phyloP scores from a whole-genome alignment of 441 rosid genomes.

The Adansonia rubrostipa region DNA sequence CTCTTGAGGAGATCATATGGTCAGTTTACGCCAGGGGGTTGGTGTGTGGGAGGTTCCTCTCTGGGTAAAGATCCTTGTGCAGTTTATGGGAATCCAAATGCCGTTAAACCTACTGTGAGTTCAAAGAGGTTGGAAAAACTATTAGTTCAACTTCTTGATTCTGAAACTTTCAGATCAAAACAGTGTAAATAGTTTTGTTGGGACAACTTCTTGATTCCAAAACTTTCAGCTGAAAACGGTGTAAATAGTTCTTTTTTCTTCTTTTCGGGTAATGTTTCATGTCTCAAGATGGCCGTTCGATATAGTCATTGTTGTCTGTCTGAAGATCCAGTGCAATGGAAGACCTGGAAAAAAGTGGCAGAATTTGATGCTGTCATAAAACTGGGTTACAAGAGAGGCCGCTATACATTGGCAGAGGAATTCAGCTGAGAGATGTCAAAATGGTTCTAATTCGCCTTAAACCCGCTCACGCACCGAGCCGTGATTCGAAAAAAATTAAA shows the following conservation, averaged over 20 bases:
- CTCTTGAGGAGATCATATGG: conserved; percentile 51
- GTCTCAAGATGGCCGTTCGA: background rate
- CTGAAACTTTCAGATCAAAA: conserved; percentile 64
- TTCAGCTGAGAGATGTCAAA: too few relatives aligned
- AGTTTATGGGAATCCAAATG: conserved; percentile 47
- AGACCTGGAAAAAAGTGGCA: background rate
- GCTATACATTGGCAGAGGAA: too few relatives aligned
- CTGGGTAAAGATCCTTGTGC: conserved; percentile 53
- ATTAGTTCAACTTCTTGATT: conserved; percentile 61
- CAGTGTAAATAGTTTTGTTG: conserved; percentile 68
- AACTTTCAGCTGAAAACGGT: conserved; percentile 69
- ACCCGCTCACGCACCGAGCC: too few relatives aligned
- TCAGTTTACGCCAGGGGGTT: conserved; percentile 57
- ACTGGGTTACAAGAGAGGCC: too few relatives aligned
- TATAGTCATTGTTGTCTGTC: background rate
- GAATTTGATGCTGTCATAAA: too few relatives aligned
- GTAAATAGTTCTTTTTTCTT: conserved; percentile 49
- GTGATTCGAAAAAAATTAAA: too few relatives aligned
- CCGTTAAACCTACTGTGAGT: conserved; percentile 61
- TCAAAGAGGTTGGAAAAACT: conserved; percentile 76
- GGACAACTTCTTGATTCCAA: conserved; percentile 63
- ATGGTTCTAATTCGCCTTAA: too few relatives aligned
- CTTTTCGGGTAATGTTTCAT: background rate
- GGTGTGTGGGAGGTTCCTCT: conserved; percentile 51
- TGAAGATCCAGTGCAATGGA: background rate